Base-by-base conservation (phyloP, 352 stramenopile genomes). In the Pythium grandisporangium region DNA sequence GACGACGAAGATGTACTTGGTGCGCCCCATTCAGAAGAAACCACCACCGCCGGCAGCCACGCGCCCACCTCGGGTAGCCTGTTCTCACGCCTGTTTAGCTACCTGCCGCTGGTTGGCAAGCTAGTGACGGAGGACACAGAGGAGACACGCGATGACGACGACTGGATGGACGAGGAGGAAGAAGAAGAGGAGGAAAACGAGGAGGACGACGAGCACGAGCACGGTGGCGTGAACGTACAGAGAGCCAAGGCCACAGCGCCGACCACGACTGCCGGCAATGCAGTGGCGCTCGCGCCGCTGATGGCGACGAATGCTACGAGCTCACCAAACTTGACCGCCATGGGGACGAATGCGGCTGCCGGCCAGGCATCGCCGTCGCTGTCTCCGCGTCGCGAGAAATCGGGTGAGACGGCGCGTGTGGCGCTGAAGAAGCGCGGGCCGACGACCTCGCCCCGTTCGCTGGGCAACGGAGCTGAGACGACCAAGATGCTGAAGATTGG, bases 81-180 rank as follows among this genome's bases (percentile, higher is more conserved):
- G 24, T 79, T 85, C 23, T 66, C 71, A 12, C 72, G 72, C 1
- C 42, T 85, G 5, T 65, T 81, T 22, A 81, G 72, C 33, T 77
- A 72, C 40, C 54, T 89, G n/a, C 75, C 75, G 30, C 53, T 88
- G 5, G 63, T 84, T 12, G 64, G 60, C 26, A 76, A 78, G 35
- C 36, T 80, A 8, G 58, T 81, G 21, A 53, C 45, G 11, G 66
- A 78, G 10, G 50, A 71, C 10, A 58, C 64, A 1, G 30, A 24
- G 19, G 44, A 25, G 10, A 39, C 49, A n/a, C 24, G 37, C 24
- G 43, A 42, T 10, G 34, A 63, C 4, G 5, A 27, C 2, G 17
- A 10, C 7, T 16, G 30, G 26, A 32, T 49, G 3, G 45, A 48
- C 40, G 61, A 66, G 1, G 30, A 24, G 19, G 44, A 25, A 13